phyloP scores from a whole-genome alignment of 2,329 filamentous ascomycete species.

The Mariannaea sp. region DNA sequence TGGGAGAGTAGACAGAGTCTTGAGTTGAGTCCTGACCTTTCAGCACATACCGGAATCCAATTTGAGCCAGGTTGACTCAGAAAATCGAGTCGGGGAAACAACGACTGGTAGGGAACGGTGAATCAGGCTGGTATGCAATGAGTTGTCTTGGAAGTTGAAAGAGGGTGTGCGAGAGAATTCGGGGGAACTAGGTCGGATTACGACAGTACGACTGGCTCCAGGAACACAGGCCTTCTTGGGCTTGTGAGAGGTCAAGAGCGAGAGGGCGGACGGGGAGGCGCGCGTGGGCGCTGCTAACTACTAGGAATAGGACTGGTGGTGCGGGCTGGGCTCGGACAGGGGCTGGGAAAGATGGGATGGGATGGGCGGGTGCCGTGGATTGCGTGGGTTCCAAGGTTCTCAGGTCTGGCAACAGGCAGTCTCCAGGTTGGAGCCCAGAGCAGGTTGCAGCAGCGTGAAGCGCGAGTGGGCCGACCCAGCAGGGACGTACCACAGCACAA shows the following conservation, averaged over 20 bases:
- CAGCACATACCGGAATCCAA: constrained; percentile 36
- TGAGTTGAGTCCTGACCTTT: constrained; percentile 26
- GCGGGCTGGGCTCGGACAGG: too few relatives aligned
- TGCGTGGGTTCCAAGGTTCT: constrained; percentile 16
- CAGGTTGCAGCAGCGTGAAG: constrained; percentile 18
- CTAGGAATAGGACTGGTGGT: constrained; percentile 13
- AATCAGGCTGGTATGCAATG: constrained; percentile 38
- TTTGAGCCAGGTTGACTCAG: constrained; percentile 37
- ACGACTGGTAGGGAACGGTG: constrained; percentile 35
- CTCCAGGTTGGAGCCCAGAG: constrained; percentile 11
- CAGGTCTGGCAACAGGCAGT: constrained; percentile 18
- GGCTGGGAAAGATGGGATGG: constrained; percentile 11
- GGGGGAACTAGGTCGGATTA: constrained; percentile 24
- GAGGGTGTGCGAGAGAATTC: constrained; percentile 31
- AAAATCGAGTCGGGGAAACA: constrained; percentile 33
- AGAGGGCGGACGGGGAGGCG: constrained; percentile 27
- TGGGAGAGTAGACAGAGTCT: constrained; percentile 32
- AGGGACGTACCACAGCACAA: too few relatives aligned
- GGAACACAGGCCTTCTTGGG: constrained; percentile 26
- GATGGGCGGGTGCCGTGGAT: too few relatives aligned
- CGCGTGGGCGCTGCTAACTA: constrained; percentile 30
- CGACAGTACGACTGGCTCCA: constrained; percentile 15
- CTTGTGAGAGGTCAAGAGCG: constrained; percentile 24
- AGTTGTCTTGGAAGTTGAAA: constrained; percentile 32
- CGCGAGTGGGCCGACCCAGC: constrained; percentile 16